Evolutionary conservation across 2,329 filamentous ascomycete genomes (phyloP), one percentile per base, ranked within the genome.

Genomic region (Aspergillus versicolor): DNA sequence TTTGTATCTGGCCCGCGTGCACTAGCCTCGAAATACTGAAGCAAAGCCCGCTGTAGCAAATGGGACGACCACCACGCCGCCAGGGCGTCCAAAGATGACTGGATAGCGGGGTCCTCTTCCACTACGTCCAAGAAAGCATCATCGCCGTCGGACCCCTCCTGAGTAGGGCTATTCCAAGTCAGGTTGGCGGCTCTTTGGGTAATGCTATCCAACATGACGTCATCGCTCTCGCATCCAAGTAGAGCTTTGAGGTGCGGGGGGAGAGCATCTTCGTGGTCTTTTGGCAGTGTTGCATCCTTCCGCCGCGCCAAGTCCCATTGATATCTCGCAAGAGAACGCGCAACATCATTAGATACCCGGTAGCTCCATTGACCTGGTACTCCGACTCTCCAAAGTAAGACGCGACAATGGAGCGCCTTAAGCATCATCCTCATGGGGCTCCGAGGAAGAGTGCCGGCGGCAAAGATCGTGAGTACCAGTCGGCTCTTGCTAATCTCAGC

Each of bases 61-160:
- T 88, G 81, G 61, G 86, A 91, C 0, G 92, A 95, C 79, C 88
- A 94, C 92, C 92, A 97, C 2, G 92, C 91, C 6, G 92, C 91
- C 51, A 97, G 85, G 12, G 91, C 92, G 73, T 97, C 93, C 63
- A 97, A 84, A 0, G 92, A 91, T 17, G 91, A 94, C 52, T 89
- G 86, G 59, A 97, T 90, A 3, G 91, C 88, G 52, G 86, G 85
- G 67, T 97, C 93, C 58, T 94, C 89, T 3, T 94, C 89, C 1
- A 96, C 91, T 5, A 84, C 82, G 69, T 95, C 89, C 81, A 95
- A 89, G 47, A 89, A 86, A 52, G 88, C 85, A 61, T 90, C 88
- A 21, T 81, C 79, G 3, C 82, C 79, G 43, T 81, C 77, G 0
- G 86, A 82, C 30, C 87, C 85, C 66, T 90, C 80, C 2, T 86